phyloP scores from a whole-genome alignment of 2,329 filamentous ascomycete species.

The Aspergillus floridensis region DNA sequence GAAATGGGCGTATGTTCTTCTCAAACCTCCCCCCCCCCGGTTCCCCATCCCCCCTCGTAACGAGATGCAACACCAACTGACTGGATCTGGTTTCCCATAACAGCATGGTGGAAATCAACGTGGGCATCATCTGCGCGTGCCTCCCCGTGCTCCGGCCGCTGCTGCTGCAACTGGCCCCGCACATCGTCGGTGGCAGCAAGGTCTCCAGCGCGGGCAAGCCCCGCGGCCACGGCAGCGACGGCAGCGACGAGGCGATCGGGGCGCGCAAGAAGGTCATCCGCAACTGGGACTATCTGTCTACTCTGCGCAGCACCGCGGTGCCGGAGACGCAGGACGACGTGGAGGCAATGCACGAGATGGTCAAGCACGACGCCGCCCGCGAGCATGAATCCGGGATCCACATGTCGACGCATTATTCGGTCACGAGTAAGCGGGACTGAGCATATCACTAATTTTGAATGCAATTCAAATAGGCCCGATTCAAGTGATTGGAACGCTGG shows the following conservation, averaged over 20 bases:
- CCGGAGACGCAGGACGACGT: background rate
- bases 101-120: constrained; percentile 19
- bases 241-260: constrained; percentile 1
- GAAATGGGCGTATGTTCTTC: constrained; percentile 15
- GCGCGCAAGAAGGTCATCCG: constrained; percentile 7
- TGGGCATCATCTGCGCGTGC: constrained; percentile 17
- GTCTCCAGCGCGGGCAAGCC: background rate
- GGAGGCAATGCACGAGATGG: background rate
- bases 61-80: background rate
- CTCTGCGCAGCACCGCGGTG: background rate
- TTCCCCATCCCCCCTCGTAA: background rate
- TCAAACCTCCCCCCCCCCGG: background rate
- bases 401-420: constrained; percentile 1
- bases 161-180: constrained; percentile 4
- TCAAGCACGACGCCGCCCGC: background rate
- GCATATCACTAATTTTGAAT: too few relatives aligned
- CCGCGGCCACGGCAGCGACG: background rate
- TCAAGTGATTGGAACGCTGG: background rate
- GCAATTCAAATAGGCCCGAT: background rate
- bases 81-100: background rate
- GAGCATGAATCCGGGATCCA: background rate
- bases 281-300: constrained; percentile 13
- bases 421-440: background rate
- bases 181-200: background rate
- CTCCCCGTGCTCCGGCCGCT: constrained; percentile 15